These are phyloP conservation scores for Colletotrichum falcatum DNA, from an alignment of 2,329 filamentous ascomycete species.

Conservation along the genomic window DNA sequence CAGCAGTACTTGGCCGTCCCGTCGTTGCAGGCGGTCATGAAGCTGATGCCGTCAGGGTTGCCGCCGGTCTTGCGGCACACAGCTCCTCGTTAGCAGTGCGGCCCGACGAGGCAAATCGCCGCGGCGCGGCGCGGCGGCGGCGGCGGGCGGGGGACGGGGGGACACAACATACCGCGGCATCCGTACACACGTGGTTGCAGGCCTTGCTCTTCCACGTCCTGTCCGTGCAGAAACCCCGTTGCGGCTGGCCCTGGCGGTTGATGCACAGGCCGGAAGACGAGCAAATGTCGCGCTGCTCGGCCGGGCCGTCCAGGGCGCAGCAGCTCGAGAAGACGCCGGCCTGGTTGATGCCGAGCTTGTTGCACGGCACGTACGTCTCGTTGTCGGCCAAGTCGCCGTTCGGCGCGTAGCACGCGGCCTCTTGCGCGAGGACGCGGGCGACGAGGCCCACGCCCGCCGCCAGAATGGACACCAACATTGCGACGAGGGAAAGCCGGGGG, in stretches of 20 bases:
- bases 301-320: conserved; percentile 46
- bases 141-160: too few species aligned
- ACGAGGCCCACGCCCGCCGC: conserved; percentile 13
- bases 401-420: conserved; percentile 46
- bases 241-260: conserved; percentile 42
- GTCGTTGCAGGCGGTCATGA: conserved; percentile 39
- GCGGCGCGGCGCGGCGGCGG: too few species aligned
- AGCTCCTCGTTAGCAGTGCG: rapidly evolving
- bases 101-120: not conserved
- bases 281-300: conserved; percentile 45
- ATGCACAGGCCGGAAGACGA: conserved; percentile 47
- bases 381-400: conserved; percentile 46
- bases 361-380: conserved; percentile 48
- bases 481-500: not conserved
- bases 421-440: not conserved
- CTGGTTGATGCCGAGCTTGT: conserved; percentile 49
- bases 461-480: conserved; percentile 14
- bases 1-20: conserved; percentile 50
- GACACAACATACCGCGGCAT: conserved; percentile 42
- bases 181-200: conserved; percentile 48
- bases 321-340: conserved; percentile 48
- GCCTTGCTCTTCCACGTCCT: conserved; percentile 47
- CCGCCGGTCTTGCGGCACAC: conserved; percentile 26
- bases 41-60: conserved; percentile 13
- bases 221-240: conserved; percentile 49